Base-by-base conservation (phyloP, 2,329 filamentous ascomycete species). In the Pseudogymnoascus pannorum region DNA sequence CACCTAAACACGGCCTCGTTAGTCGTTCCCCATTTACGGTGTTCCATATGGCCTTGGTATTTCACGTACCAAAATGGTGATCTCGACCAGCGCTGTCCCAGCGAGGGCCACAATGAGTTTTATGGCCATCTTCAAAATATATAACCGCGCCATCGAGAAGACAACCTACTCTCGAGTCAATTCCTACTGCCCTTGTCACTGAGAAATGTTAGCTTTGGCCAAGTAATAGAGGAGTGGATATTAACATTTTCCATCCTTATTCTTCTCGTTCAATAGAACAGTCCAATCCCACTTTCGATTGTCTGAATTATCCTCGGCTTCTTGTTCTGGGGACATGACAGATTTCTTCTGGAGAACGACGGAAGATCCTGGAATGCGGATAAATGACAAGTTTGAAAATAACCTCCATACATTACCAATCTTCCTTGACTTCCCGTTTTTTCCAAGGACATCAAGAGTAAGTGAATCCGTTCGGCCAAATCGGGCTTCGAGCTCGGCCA, bases 91-190 rank as follows among this genome's bases (percentile, higher is more conserved):
- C 8, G 1, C 1, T n/a, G 5, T 24, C n/a, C 33, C 42, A 62
- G 12, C 69, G 67, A 0, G 73, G 74, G 0, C 78, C 78, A 66
- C 77, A 80, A 26, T 77, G 75, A 12, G 74, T 72, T 8, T 65
- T 67, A n/a, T 72, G 70, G 7, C 76, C 77, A 60, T 80, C 77
- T 48, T 68, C 69, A 64, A 77, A 81, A 63, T 77, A 70, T 2
- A 81, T 74, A 31, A 77, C 72, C 4, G 75, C 77, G 24, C 78
- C 77, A 59, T 81, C 78, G 40, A 79, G 73, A 5, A 69, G 66
- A 40, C 68, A 72, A 3, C 78, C 78, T 5, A 79, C 74, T 1
- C 77, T 72, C 2, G 80, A 65, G 63, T 81, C 78, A 26, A 81
- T 75, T 14, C 69, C 72, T 1, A 68, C 71, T 0, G 76, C 78